Base-by-base conservation (phyloP, 306 rosid genomes). In the Cucurbita ficifolia region DNA sequence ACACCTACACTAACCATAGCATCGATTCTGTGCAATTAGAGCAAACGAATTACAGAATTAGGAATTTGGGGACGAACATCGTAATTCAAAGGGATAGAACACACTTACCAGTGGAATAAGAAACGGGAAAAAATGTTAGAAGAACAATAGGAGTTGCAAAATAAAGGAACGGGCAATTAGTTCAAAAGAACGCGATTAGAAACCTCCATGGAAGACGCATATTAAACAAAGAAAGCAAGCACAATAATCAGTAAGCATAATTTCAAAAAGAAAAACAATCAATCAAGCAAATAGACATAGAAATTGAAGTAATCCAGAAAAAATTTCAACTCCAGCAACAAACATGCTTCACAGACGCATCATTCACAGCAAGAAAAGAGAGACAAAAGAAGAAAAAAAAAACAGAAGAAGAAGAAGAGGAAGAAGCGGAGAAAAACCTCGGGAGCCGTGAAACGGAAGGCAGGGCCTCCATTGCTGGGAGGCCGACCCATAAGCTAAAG, bases 381-480 rank as follows among this genome's bases (percentile, higher is more conserved):
- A 21, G 10, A 18, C 33, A 72, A 51, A 45, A 10, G 42, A 48
- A 65, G 39, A 7, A n/a, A 13, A 7, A n/a, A 13, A 49, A 49
- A 13, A 14, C 53, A 49, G 16, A 7, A 49, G 16, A 43, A 17
- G 18, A 56, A 2, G 35, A 52, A 18, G 58, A 36, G 16, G 68
- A 72, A 19, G 55, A 57, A 52, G 64, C 55, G 43, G 21, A 22
- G 1, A 38, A 43, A 79, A 76, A 94, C 99, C 99, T 94, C 99
- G 14, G 79, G 0, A 57, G 77, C 82, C 14, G 83, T 83, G 87
- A 94, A 94, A 74, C 99, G 97, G 81, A 94, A 94, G 85, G 99
- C 88, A 49, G 99, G 99, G 79, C 89, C 91, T 79, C 99, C 99
- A 65, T 90, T 94, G 45, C 96, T 86, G 51, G 97, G 97, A 74